phyloP scores from a whole-genome alignment of 148 eudicot species.

The Dysphania ambrosioides region DNA sequence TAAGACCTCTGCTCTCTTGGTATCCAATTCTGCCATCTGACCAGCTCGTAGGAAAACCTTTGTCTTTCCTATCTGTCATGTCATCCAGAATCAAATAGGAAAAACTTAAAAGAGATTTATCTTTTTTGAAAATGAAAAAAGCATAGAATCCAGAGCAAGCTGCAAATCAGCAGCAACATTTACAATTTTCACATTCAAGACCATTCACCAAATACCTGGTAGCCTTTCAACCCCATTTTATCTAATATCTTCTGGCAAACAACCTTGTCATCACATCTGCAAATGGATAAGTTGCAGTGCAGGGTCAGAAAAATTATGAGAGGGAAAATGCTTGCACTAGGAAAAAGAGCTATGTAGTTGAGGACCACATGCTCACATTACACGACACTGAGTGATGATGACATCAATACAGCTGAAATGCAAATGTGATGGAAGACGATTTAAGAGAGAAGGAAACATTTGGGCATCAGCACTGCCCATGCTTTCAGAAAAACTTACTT shows the following conservation, averaged over 20 bases:
- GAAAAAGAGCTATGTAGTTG: background rate
- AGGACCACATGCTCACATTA: conserved; percentile 9
- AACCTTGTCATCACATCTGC: conserved; percentile 77
- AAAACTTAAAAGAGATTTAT: background rate
- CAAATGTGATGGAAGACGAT: too few species aligned
- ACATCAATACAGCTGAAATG: background rate
- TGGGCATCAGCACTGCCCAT: background rate
- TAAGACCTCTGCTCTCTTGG: conserved; percentile 90
- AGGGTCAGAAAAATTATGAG: conserved; percentile 6
- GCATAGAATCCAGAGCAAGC: background rate
- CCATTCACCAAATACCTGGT: conserved; percentile 59
- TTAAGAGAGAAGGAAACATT: background rate
- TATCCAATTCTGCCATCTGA: conserved; percentile 98
- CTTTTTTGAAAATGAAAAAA: too few species aligned
- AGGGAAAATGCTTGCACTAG: background rate
- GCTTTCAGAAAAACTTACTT: conserved; percentile 54
- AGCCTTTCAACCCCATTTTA: conserved; percentile 90
- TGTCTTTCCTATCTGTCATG: conserved; percentile 85
- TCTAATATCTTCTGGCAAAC: conserved; percentile 87
- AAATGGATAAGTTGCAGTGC: conserved; percentile 10
- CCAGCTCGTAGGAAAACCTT: conserved; percentile 99
- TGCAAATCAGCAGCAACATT: background rate
- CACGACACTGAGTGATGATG: background rate
- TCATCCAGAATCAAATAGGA: conserved; percentile 17
- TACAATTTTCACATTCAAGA: conserved; percentile 2